These are phyloP conservation scores for Artemisia tridentata DNA, from an alignment of 129 eudicot genomes.

Conservation along the genomic window DNA sequence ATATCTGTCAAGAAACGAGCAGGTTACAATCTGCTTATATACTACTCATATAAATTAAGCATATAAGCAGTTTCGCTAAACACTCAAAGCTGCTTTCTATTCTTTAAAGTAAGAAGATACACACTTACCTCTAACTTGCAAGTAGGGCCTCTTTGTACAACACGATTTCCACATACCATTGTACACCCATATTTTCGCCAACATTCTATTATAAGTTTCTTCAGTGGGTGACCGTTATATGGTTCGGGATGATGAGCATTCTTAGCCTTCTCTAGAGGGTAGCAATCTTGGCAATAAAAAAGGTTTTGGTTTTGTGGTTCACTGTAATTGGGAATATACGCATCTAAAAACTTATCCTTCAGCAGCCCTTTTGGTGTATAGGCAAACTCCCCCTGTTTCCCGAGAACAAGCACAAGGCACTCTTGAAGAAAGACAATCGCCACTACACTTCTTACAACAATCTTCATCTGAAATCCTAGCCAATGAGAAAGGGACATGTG, in stretches of 20 bases:
- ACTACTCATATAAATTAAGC: too few species aligned
- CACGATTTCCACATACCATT: conserved; percentile 78
- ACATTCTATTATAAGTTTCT: conserved; percentile 78
- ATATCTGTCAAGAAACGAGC: too few species aligned
- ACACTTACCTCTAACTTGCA: conserved; percentile 55
- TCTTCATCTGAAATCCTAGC: conserved; percentile 75
- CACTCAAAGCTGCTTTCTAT: background rate
- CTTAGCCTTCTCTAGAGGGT: conserved; percentile 73
- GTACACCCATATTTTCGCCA: conserved; percentile 94
- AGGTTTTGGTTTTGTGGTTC: conserved; percentile 40
- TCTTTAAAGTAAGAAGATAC: too few species aligned
- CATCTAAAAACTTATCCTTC: conserved; percentile 46
- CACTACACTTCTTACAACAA: conserved; percentile 56
- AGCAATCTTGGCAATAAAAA: conserved; percentile 62
- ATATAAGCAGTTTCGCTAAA: too few species aligned
- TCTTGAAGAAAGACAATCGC: conserved; percentile 62
- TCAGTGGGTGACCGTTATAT: conserved; percentile 71
- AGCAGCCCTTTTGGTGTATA: conserved; percentile 66
- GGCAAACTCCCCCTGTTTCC: conserved; percentile 70
- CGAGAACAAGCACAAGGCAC: conserved; percentile 85
- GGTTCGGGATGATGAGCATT: conserved; percentile 37
- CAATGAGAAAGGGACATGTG: conserved; percentile 56
- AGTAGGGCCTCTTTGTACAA: conserved; percentile 76
- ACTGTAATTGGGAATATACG: conserved; percentile 43
- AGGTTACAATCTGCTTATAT: too few species aligned